These are phyloP conservation scores for Fusarium palustre DNA, from an alignment of 2,329 filamentous ascomycete species.

Conservation along the genomic window DNA sequence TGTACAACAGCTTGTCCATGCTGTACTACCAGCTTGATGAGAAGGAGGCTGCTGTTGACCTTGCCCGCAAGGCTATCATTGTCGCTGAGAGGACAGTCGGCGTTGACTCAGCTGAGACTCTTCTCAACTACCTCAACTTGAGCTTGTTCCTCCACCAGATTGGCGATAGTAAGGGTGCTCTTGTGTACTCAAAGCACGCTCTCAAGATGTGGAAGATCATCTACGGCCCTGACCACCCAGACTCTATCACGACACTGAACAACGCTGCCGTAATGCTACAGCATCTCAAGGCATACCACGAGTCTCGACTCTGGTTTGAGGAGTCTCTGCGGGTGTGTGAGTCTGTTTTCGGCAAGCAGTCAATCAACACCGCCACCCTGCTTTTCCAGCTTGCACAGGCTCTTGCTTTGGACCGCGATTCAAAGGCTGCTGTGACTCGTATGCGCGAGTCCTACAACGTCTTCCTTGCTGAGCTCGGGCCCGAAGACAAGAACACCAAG, in stretches of 20 bases:
- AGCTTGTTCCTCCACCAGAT: constrained; percentile 93
- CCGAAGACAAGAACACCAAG: constrained; percentile 96
- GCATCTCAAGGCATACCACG: constrained; percentile 91
- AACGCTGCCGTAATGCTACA: constrained; percentile 99
- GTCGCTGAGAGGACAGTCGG: constrained; percentile 95
- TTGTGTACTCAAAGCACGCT: constrained; percentile 91
- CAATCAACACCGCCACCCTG: constrained; percentile 92
- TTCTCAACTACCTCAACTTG: constrained; percentile 95
- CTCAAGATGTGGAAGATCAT: constrained; percentile 97
- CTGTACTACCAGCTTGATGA: constrained; percentile 98
- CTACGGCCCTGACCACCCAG: constrained; percentile 91
- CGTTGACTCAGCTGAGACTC: constrained; percentile 91
- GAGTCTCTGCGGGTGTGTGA: constrained; percentile 90
- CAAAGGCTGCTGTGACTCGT: constrained; percentile 87
- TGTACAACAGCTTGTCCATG: constrained; percentile 95
- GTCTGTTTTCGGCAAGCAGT: constrained; percentile 87
- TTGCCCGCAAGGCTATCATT: constrained; percentile 95
- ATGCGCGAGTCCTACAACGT: constrained; percentile 99
- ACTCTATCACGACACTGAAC: constrained; percentile 98
- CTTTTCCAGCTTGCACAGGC: constrained; percentile 98
- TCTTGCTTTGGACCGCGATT: constrained; percentile 93
- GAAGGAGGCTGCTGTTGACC: constrained; percentile 93
- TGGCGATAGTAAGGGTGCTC: constrained; percentile 88
- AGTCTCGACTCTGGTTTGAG: constrained; percentile 97
- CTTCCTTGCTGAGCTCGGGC: constrained; percentile 86